These are phyloP conservation scores for Adansonia madagascariensis DNA, from an alignment of 441 rosid genomes.

Conservation along the genomic window DNA sequence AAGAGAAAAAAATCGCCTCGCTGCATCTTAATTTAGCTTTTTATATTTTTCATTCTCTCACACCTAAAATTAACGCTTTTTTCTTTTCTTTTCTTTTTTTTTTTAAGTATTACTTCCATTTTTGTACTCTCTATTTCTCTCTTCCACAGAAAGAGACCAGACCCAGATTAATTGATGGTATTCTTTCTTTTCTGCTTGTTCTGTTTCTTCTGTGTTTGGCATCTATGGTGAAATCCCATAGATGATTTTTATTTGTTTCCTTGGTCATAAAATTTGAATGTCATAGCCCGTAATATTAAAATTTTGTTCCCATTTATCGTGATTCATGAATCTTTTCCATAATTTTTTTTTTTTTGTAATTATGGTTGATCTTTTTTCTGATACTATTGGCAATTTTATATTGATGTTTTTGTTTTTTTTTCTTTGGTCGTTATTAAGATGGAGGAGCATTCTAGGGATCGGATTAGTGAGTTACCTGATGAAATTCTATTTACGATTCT, in stretches of 20 bases:
- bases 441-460: constrained; percentile 8
- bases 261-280: background rate
- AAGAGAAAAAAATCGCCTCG: background rate
- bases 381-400: background rate
- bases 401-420: background rate
- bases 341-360: background rate
- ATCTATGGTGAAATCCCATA: background rate
- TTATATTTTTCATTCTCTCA: background rate
- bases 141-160: background rate
- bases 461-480: constrained; percentile 19
- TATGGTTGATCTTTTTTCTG: background rate
- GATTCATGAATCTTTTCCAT: background rate
- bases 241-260: background rate
- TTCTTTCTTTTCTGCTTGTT: background rate
- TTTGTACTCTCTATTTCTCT: background rate
- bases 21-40: background rate
- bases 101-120: background rate
- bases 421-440: background rate
- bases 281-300: background rate
- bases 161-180: background rate
- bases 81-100: background rate
- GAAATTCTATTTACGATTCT: constrained; percentile 10
- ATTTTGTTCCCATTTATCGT: background rate
- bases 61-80: background rate
- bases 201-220: background rate